phyloP scores from a whole-genome alignment of 306 rosid species.

The Prunus mume region DNA sequence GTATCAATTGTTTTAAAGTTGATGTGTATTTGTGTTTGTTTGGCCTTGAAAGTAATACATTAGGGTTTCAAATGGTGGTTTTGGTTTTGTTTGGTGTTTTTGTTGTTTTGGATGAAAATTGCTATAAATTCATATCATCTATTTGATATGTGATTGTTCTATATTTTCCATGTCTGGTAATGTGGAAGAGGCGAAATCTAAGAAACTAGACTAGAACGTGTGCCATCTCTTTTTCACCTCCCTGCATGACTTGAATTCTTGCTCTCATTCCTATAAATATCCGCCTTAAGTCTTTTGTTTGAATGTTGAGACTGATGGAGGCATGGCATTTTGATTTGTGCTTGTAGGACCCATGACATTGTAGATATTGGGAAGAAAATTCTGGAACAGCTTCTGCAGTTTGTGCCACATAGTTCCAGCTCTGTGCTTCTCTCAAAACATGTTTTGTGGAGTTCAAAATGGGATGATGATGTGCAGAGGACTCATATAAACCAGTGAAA shows the following conservation, averaged over 20 bases:
- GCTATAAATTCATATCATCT: not conserved
- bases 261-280: not conserved
- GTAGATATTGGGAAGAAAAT: not conserved
- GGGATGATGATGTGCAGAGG: too few species aligned
- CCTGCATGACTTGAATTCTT: not conserved
- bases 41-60: not conserved
- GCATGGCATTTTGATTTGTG: not conserved
- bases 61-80: not conserved
- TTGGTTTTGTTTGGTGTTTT: not conserved
- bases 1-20: not conserved
- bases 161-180: not conserved
- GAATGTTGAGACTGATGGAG: not conserved
- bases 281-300: not conserved
- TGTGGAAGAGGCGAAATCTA: not conserved
- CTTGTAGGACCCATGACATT: conserved; percentile 12
- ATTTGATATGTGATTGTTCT: not conserved
- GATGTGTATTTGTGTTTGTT: not conserved
- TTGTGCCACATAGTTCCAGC: not conserved
- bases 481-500: too few species aligned
- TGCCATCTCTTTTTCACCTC: conserved; percentile 1
- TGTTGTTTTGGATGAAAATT: not conserved
- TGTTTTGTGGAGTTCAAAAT: not conserved
- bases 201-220: not conserved
- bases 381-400: not conserved
- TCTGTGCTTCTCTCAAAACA: not conserved